Evolutionary conservation across 306 rosid species (phyloP).

Genomic region (Trifolium fragiferum): DNA sequence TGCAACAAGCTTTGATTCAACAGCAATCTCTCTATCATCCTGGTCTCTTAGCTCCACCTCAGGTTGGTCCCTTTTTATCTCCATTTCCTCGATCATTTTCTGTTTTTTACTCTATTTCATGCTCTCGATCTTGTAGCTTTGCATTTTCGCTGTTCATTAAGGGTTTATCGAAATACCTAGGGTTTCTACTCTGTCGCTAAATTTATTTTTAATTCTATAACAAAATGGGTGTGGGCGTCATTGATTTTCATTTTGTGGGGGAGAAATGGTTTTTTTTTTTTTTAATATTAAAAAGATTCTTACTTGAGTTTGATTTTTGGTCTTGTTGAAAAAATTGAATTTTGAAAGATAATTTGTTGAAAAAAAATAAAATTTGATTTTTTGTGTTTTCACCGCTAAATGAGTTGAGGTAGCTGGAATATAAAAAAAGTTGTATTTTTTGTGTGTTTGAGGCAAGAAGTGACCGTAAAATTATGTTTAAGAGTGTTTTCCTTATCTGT

Average conservation of each 20-base stretch:
- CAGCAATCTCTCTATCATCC: conserved; percentile 98
- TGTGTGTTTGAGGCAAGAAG: not conserved
- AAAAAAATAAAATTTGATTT: not conserved
- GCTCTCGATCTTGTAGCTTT: not conserved
- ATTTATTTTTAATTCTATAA: not conserved
- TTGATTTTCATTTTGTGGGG: not conserved
- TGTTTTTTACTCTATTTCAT: not conserved
- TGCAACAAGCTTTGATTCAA: conserved; percentile 97
- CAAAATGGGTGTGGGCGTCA: not conserved
- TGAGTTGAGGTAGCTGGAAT: not conserved
- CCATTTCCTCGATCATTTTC: not conserved
- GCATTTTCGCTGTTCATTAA: not conserved
- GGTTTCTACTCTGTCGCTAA: conserved; percentile 36
- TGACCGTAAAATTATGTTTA: conserved; percentile 4
- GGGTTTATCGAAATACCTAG: conserved; percentile 35
- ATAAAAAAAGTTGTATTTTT: not conserved
- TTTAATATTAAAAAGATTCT: no score
- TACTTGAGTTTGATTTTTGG: not conserved
- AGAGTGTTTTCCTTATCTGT: not conserved
- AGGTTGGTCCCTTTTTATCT: conserved; percentile 55
- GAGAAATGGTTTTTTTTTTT: not conserved
- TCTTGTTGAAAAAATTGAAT: conserved; percentile 8
- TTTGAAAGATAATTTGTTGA: not conserved
- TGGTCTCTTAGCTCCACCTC: conserved; percentile 95
- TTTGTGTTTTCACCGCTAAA: not conserved